A percentile compares a stretch with the other conserved stretches of the same genome.
phyloP scores from a whole-genome alignment of 495 filamentous ascomycete genomes.

The Melanomma pulvis-pyrius region DNA sequence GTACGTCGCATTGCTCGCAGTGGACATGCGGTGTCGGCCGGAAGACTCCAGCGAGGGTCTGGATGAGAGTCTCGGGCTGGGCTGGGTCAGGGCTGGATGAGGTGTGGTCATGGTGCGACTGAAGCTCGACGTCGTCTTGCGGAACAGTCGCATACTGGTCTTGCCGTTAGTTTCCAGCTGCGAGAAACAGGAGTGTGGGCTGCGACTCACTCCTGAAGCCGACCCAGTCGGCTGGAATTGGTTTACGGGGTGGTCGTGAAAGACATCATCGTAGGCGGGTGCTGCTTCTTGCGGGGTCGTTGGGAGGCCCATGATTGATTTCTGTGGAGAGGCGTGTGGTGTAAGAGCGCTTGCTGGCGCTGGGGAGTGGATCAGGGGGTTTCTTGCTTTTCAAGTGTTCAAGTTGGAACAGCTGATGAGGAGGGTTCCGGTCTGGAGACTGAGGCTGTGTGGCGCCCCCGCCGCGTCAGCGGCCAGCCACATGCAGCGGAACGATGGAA shows the following conservation, averaged over 20 bases:
- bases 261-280: slow-evolving; percentile 29
- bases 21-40: slow-evolving; percentile 24
- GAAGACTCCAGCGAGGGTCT: slow-evolving; percentile 26
- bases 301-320: slow-evolving; percentile 21
- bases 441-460: background rate
- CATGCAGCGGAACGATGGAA: too few species aligned
- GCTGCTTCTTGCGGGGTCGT: slow-evolving; percentile 18
- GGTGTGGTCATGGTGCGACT: slow-evolving; percentile 5
- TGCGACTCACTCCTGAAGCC: slow-evolving; percentile 7
- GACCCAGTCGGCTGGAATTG: slow-evolving; percentile 11
- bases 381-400: background rate
- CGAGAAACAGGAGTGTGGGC: background rate
- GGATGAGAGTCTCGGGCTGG: slow-evolving; percentile 1
- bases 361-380: background rate
- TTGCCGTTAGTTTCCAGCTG: background rate
- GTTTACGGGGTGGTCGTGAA: slow-evolving; percentile 25
- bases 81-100: background rate
- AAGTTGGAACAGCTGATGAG: background rate
- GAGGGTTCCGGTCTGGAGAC: background rate
- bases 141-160: slow-evolving; percentile 19
- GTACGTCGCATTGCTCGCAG: slow-evolving; percentile 24
- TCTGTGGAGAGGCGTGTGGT: background rate
- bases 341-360: background rate
- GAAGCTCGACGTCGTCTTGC: slow-evolving; percentile 24
- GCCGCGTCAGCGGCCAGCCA: background rate